Base-by-base conservation (phyloP, 2,329 filamentous ascomycete species). In the Fusarium siculi region DNA sequence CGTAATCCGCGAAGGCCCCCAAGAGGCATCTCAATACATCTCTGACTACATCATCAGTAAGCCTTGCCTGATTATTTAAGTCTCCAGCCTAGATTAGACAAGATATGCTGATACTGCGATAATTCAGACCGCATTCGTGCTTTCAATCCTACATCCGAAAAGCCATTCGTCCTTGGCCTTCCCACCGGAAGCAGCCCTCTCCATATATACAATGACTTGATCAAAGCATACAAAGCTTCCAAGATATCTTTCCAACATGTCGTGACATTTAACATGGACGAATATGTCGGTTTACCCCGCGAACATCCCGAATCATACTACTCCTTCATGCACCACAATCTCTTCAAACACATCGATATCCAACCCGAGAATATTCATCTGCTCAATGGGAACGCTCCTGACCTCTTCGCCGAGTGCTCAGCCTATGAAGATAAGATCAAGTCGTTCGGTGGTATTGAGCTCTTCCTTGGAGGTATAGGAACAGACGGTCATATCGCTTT, bases 41-140 rank as follows among this genome's bases (percentile, higher is more conserved):
- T 42, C 63, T 32, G 63, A 66, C n/a, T 66, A 66, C 25, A 66
- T 66, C 18, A 66, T 66, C 49, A 28, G 63, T 66, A 57, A 66
- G 60, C 28, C 3, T 12, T 19, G 21, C 12, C 25, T 40, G 19
- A 21, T 28, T 15, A n/a, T 7, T n/a, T 28, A 25, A 5, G 15
- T 1, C 7, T 2, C 16, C 34, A 25, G 14, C 2, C 10, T 34
- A 53, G 12, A 21, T 36, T 14, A 25, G 18, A 28, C 12, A 28
- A 32, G 16, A 18, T 7, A 5, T 28, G 19, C 55, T 57, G 18
- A 57, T 36, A 21, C 14, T n/a, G 9, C 2, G 4, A 16, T 15
- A 8, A 19, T 30, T 9, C 43, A 66, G 63, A 39, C 3, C 61
- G 63, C 0, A 58, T 66, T 2, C 4, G 54, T 10, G 21, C 63